These are phyloP conservation scores for Cyamopsis tetragonoloba DNA, from an alignment of 306 rosid genomes.

Conservation along the genomic window DNA sequence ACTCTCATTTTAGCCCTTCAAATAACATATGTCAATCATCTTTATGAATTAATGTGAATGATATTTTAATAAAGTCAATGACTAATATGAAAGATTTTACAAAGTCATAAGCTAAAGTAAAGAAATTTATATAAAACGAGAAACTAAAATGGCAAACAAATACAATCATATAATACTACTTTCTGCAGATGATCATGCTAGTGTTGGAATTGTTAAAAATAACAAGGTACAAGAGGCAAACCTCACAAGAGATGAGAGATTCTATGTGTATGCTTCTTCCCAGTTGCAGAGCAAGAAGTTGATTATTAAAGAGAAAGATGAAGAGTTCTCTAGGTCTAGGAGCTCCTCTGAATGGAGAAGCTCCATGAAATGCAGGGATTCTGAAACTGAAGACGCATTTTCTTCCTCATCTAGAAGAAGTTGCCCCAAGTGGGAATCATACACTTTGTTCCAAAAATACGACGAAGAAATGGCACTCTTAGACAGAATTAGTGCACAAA, in stretches of 20 bases:
- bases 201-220: constrained; percentile 11
- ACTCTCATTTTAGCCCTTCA: no score
- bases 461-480: constrained; percentile 83
- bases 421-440: constrained; percentile 93
- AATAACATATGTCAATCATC: neutral
- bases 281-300: constrained; percentile 47
- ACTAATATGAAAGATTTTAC: no score
- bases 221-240: constrained; percentile 36
- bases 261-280: constrained; percentile 37
- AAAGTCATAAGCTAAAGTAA: no score
- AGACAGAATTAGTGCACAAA: constrained; percentile 70
- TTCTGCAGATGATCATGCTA: constrained; percentile 32
- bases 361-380: constrained; percentile 62
- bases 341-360: constrained; percentile 85
- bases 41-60: neutral
- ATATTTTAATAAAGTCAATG: no score
- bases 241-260: constrained; percentile 45
- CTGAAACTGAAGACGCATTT: constrained; percentile 63
- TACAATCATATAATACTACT: no score
- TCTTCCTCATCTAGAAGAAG: constrained; percentile 82
- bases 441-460: constrained; percentile 70
- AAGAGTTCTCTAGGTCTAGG: constrained; percentile 51
- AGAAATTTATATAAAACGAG: no score
- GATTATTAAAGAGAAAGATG: constrained; percentile 32
- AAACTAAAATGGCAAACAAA: no score